These are phyloP conservation scores for Leccinum broughii DNA, from an alignment of 768 basidiomycete species.

Conservation along the genomic window DNA sequence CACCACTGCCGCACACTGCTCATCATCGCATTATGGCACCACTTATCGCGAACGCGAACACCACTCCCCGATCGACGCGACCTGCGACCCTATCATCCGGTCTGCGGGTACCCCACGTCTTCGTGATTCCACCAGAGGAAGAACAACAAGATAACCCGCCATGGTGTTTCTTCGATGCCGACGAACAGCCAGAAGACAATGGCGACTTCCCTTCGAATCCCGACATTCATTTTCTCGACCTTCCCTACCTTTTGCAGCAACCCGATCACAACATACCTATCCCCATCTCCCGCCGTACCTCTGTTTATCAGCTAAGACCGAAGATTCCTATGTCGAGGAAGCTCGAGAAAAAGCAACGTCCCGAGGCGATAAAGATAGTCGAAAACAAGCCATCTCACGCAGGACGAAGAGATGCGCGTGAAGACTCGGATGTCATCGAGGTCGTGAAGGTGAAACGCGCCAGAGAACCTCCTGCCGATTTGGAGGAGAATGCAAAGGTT, in stretches of 20 bases:
- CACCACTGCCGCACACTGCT: background rate
- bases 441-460: conserved; percentile 56
- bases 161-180: conserved; percentile 60
- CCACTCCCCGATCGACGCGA: conserved; percentile 20
- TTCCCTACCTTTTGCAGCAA: conserved; percentile 27
- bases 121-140: conserved; percentile 59
- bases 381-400: conserved; percentile 19
- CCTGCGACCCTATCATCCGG: conserved; percentile 1
- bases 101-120: conserved; percentile 48
- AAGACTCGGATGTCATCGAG: conserved; percentile 54
- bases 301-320: conserved; percentile 11
- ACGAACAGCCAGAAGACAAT: conserved; percentile 28
- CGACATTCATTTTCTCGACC: conserved; percentile 37
- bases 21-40: conserved; percentile 13
- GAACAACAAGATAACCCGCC: conserved; percentile 47
- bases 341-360: conserved; percentile 34
- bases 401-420: conserved; percentile 41
- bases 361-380: conserved; percentile 27
- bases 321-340: conserved; percentile 18
- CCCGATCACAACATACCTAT: conserved; percentile 5
- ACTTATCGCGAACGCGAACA: conserved; percentile 11
- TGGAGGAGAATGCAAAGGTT: conserved; percentile 23
- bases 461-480: conserved; percentile 24
- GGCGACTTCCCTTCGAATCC: conserved; percentile 16
- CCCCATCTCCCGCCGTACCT: conserved; percentile 7